Conservation (phyloP, 116 monocot species). For the Dioscorea cayenensis region DNA sequence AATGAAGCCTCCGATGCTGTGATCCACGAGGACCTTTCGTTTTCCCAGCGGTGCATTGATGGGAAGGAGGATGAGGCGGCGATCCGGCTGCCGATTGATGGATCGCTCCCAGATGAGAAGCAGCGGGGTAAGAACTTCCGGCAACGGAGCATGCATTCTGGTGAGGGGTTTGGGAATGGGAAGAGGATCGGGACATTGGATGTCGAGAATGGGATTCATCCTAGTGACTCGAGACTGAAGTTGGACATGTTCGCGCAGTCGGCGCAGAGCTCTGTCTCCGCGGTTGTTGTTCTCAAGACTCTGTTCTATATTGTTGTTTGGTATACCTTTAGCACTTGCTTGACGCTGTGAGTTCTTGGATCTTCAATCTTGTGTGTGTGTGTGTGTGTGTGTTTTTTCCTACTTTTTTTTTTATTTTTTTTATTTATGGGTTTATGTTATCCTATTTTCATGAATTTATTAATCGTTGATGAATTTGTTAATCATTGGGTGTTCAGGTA, state of each 20-base stretch:
- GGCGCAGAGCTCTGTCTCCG: conserved; percentile 28
- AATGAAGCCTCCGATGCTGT: background rate
- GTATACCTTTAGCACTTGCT: conserved; percentile 87
- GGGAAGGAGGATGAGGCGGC: conserved; percentile 15
- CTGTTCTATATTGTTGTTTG: conserved; percentile 64
- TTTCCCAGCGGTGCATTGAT: conserved; percentile 52
- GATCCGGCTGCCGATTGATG: conserved; percentile 36
- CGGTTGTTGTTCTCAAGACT: conserved; percentile 46
- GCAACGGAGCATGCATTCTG: background rate
- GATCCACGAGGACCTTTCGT: conserved; percentile 25
- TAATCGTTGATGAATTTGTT: background rate
- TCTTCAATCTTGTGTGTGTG: background rate
- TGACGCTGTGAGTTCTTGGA: conserved; percentile 79
- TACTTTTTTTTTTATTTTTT: no score
- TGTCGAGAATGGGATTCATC: conserved; percentile 31
- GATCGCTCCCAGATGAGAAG: conserved; percentile 9
- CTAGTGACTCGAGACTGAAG: conserved; percentile 29
- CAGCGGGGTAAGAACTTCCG: background rate
- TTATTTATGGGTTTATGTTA: background rate
- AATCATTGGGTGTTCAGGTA: conserved; percentile 37
- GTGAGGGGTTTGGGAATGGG: background rate
- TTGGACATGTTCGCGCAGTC: conserved; percentile 14
- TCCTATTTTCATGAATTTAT: background rate
- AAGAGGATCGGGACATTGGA: conserved; percentile 20
- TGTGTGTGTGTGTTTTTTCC: no score